Conservation (phyloP, 2,329 filamentous ascomycete genomes). For the Thelonectria olida region DNA sequence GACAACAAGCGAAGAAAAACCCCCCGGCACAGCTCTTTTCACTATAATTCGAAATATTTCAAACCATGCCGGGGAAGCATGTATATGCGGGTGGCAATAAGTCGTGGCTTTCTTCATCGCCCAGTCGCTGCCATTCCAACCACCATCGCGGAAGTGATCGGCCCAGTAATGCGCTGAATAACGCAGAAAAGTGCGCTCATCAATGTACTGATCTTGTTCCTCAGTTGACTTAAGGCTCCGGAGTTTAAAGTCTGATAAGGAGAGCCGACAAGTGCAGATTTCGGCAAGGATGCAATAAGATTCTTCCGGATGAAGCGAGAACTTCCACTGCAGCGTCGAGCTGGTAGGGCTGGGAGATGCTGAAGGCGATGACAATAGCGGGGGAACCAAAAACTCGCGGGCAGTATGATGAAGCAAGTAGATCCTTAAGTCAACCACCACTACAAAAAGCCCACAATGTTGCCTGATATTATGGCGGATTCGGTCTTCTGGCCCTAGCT, state of each 20-base stretch:
- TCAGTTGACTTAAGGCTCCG: background rate
- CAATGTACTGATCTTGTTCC: background rate
- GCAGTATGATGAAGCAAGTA: slow-evolving; percentile 37
- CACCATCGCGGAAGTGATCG: slow-evolving; percentile 6
- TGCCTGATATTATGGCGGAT: slow-evolving; percentile 30
- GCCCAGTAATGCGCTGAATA: slow-evolving; percentile 19
- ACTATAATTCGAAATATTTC: background rate
- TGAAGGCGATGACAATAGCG: background rate
- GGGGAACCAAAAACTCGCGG: slow-evolving; percentile 29
- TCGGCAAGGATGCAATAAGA: slow-evolving; percentile 27
- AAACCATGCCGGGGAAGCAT: background rate
- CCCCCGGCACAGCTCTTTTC: background rate
- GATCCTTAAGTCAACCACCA: slow-evolving; percentile 21
- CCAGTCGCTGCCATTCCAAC: background rate
- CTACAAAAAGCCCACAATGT: slow-evolving; percentile 45
- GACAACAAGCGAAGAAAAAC: background rate
- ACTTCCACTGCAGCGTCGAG: slow-evolving; percentile 19
- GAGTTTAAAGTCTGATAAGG: slow-evolving; percentile 9
- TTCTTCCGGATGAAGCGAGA: slow-evolving; percentile 10
- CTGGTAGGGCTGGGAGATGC: background rate
- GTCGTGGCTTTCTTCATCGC: background rate
- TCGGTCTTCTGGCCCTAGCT: slow-evolving; percentile 1
- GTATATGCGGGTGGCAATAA: background rate
- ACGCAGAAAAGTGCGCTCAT: background rate
- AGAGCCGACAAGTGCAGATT: slow-evolving; percentile 23